Percentiles rank a stretch among this genome's conserved stretches.
Conservation (phyloP, 768 basidiomycete species). For the Baorangia bicolor region DNA sequence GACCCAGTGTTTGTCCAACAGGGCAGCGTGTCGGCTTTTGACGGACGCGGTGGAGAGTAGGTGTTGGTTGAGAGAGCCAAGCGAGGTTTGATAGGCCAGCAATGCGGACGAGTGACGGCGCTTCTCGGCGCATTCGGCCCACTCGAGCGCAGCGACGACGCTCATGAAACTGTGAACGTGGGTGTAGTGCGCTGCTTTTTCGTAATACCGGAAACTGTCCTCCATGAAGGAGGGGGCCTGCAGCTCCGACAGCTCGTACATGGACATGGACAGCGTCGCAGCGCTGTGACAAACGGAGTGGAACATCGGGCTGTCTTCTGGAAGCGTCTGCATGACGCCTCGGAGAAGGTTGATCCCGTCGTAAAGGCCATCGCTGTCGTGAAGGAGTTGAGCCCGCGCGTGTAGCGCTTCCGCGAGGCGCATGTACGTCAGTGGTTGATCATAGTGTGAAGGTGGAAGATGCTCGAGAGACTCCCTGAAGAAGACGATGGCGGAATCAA, state of each 20-base stretch:
- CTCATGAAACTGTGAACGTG: conserved; percentile 1
- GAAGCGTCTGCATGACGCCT: not conserved
- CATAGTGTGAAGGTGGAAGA: conserved; percentile 13
- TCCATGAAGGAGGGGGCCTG: conserved; percentile 5
- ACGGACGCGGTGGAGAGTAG: conserved; percentile 19
- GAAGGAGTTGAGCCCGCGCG: not conserved
- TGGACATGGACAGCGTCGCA: not conserved
- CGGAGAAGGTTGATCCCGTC: not conserved
- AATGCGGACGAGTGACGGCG: conserved; percentile 17
- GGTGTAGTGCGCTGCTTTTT: conserved; percentile 11
- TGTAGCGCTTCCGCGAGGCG: conserved; percentile 1
- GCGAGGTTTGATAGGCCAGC: conserved; percentile 21
- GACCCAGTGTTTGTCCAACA: conserved; percentile 6
- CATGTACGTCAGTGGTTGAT: not conserved
- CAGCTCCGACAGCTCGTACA: not conserved
- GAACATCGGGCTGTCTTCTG: conserved; percentile 3
- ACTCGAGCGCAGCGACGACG: conserved; percentile 12
- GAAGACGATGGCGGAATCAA: conserved; percentile 10
- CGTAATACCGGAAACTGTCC: conserved; percentile 9
- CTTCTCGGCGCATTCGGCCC: conserved; percentile 12
- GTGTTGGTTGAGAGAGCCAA: conserved; percentile 19
- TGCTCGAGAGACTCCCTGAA: conserved; percentile 3
- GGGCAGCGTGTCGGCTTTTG: conserved; percentile 10
- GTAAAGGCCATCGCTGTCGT: not conserved
- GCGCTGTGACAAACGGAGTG: not conserved